These are phyloP conservation scores for Daedalea quercina DNA, from an alignment of 768 basidiomycete species.

Conservation along the genomic window DNA sequence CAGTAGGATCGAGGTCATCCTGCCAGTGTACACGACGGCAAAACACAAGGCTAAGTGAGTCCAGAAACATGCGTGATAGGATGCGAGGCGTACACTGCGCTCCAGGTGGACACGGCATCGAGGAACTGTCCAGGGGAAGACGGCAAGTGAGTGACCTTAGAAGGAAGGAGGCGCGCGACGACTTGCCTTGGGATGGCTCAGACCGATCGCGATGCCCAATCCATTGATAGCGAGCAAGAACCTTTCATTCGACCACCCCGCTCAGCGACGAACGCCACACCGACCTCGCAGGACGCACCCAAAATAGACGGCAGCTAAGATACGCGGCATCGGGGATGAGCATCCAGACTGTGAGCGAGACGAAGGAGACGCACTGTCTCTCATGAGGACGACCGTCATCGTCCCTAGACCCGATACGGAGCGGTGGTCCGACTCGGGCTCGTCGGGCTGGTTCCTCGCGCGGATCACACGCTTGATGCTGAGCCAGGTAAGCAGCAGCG, in stretches of 20 bases:
- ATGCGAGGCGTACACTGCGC: neutral
- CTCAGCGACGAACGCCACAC: neutral
- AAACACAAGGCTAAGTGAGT: no score
- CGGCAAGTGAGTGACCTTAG: no score
- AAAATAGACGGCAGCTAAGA: slow-evolving; percentile 1
- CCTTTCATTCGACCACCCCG: neutral
- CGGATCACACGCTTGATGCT: no score
- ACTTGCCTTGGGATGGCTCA: neutral
- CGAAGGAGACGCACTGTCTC: neutral
- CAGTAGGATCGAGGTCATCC: no score
- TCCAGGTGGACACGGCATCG: neutral
- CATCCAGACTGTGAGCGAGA: no score
- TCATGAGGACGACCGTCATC: neutral
- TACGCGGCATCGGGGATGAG: neutral
- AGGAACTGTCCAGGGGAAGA: neutral
- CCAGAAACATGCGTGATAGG: no score
- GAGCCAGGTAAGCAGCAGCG: no score
- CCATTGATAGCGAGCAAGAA: neutral
- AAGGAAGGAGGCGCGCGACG: no score
- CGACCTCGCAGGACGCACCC: neutral
- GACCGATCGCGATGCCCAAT: neutral
- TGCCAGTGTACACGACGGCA: no score
- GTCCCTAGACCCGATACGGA: no score
- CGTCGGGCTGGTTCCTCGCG: no score
- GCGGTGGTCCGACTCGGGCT: no score